phyloP scores from a whole-genome alignment of 345 rosid genomes.

The Populus alba region DNA sequence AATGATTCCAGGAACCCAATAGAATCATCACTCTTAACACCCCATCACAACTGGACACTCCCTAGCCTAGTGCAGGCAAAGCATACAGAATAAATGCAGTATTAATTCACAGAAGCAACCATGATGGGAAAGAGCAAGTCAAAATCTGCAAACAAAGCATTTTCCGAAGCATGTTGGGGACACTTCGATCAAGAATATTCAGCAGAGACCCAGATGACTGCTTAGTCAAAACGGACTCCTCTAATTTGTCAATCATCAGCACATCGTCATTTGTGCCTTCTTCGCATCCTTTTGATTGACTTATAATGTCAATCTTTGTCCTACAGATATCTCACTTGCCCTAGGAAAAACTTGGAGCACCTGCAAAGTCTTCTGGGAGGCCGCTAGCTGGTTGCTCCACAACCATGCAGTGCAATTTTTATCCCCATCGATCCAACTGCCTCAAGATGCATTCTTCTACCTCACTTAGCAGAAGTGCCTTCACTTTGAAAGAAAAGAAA shows the following conservation, averaged over 20 bases:
- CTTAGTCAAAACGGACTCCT: conserved; percentile 10
- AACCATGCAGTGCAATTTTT: conserved; percentile 12
- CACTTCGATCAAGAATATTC: conserved; percentile 22
- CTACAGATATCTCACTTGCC: conserved; percentile 16
- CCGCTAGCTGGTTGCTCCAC: conserved; percentile 15
- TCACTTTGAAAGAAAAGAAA: too few relatives aligned
- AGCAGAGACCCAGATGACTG: conserved; percentile 10
- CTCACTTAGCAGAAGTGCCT: too few relatives aligned
- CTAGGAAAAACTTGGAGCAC: conserved; percentile 34
- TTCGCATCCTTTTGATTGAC: conserved; percentile 19
- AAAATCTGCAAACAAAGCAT: conserved; percentile 19
- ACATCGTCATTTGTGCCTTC: conserved; percentile 16
- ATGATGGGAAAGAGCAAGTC: conserved; percentile 18
- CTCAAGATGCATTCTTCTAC: conserved; percentile 71
- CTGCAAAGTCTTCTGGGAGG: conserved; percentile 14
- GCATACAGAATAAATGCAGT: conserved; percentile 26
- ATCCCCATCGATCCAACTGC: conserved; percentile 32
- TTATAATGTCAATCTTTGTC: conserved; percentile 5
- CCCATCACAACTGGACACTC: conserved; percentile 19
- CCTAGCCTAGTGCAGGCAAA: conserved; percentile 31
- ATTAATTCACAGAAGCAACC: conserved; percentile 53
- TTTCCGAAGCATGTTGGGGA: conserved; percentile 2
- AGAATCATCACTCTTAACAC: conserved; percentile 18
- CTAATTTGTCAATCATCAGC: conserved; percentile 33
- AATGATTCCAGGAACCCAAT: too few relatives aligned